Evolutionary conservation across 129 eudicot genomes (phyloP).

Genomic region (Tanacetum coccineum): DNA sequence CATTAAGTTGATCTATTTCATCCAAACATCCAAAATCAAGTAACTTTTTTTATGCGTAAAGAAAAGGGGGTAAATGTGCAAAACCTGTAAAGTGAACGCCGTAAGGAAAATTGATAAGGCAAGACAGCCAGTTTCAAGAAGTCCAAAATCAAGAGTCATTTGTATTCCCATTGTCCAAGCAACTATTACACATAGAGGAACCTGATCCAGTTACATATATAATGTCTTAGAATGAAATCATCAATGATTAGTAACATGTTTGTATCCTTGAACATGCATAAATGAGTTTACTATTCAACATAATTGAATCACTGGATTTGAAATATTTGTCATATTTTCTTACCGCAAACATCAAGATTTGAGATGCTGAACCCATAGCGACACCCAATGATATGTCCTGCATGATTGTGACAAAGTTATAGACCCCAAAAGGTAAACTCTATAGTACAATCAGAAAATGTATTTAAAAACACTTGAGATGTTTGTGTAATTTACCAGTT

Average conservation of each 20-base stretch:
- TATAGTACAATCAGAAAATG: neutral
- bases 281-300: neutral
- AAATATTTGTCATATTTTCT: slow-evolving; percentile 28
- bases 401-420: slow-evolving; percentile 9
- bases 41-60: neutral
- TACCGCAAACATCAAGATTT: slow-evolving; percentile 71
- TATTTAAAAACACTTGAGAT: slow-evolving; percentile 7
- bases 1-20: neutral
- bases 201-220: slow-evolving; percentile 30
- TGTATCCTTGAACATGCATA: slow-evolving; percentile 11
- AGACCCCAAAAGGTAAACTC: neutral
- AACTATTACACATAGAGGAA: slow-evolving; percentile 55
- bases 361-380: slow-evolving; percentile 67
- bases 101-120: slow-evolving; percentile 44
- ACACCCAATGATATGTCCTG: slow-evolving; percentile 63
- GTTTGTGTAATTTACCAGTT: slow-evolving; percentile 45
- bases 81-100: slow-evolving; percentile 61
- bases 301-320: no score
- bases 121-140: slow-evolving; percentile 51
- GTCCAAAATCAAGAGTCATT: slow-evolving; percentile 53
- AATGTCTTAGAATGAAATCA: neutral
- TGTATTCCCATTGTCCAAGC: slow-evolving; percentile 54
- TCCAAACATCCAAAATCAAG: no score
- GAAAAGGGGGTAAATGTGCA: neutral
- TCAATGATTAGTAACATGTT: neutral